A percentile compares a stretch with the other conserved stretches of the same genome.
phyloP scores from a whole-genome alignment of 371 early-diverging fungal species.

The Choanephora cucurbitarum region DNA sequence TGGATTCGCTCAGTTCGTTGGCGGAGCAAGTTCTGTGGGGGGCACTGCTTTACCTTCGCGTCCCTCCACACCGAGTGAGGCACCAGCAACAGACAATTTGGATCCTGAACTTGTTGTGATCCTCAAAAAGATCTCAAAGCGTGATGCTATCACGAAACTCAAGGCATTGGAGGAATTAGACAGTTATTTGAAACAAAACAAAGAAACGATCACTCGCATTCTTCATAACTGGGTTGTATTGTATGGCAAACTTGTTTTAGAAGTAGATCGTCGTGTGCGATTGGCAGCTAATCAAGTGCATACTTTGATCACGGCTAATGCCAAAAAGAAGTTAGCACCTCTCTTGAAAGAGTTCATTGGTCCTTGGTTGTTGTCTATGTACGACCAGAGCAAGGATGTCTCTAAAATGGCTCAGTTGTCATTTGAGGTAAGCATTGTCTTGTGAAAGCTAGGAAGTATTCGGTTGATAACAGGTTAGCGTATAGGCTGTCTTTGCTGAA shows the following conservation, averaged over 20 bases:
- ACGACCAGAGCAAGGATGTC: constrained; percentile 65
- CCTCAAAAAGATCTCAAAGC: constrained; percentile 64
- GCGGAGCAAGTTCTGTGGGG: constrained; percentile 11
- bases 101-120: constrained; percentile 63
- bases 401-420: constrained; percentile 48
- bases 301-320: constrained; percentile 48
- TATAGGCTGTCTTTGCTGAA: constrained; percentile 56
- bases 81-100: constrained; percentile 24
- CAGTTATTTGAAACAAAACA: constrained; percentile 48
- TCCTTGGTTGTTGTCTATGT: constrained; percentile 64
- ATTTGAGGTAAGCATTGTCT: constrained; percentile 51
- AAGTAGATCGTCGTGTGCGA: constrained; percentile 67
- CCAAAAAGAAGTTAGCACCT: constrained; percentile 64
- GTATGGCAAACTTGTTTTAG: constrained; percentile 60
- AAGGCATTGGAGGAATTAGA: constrained; percentile 72
- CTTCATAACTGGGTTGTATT: constrained; percentile 44
- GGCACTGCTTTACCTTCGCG: constrained; percentile 25
- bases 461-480: too few species aligned
- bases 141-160: constrained; percentile 68
- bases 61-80: constrained; percentile 24
- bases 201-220: constrained; percentile 28
- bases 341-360: constrained; percentile 61
- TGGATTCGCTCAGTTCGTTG: constrained; percentile 68
- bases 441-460: too few species aligned
- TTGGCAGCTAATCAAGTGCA: constrained; percentile 57